Conservation (phyloP, 75 land plant genomes). For the Picea sitchensis region DNA sequence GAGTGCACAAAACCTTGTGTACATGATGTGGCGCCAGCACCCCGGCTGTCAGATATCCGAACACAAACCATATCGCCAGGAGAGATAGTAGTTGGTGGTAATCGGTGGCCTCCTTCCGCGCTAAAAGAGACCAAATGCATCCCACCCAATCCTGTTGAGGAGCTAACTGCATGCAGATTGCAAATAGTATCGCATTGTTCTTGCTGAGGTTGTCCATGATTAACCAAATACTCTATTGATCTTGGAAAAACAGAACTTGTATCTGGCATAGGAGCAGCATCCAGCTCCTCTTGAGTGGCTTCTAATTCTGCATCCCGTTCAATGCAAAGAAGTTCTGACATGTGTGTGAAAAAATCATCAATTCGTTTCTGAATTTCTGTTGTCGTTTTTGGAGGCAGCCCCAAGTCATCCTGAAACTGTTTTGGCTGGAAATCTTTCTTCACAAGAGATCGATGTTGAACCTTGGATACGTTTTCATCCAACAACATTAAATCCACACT, state of each 20-base stretch:
- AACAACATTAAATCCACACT: too few species aligned
- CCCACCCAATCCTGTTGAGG: slow-evolving; percentile 78
- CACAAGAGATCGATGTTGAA: slow-evolving; percentile 47
- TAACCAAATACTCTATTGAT: slow-evolving; percentile 43
- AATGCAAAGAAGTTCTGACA: slow-evolving; percentile 60
- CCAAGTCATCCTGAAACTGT: slow-evolving; percentile 45
- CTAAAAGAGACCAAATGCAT: slow-evolving; percentile 68
- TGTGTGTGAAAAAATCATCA: slow-evolving; percentile 28
- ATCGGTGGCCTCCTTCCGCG: slow-evolving; percentile 55
- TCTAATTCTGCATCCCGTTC: slow-evolving; percentile 85
- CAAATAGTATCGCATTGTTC: slow-evolving; percentile 82
- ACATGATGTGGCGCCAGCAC: slow-evolving; percentile 62
- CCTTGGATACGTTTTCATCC: too few species aligned
- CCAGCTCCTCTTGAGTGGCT: slow-evolving; percentile 70
- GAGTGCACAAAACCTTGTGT: slow-evolving; percentile 77
- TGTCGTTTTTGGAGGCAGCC: slow-evolving; percentile 48
- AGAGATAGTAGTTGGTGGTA: slow-evolving; percentile 80
- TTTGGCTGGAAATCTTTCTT: slow-evolving; percentile 35
- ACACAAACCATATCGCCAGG: slow-evolving; percentile 93
- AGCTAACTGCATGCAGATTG: slow-evolving; percentile 63
- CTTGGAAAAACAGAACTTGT: slow-evolving; percentile 21
- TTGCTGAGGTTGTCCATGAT: slow-evolving; percentile 60
- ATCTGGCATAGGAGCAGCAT: slow-evolving; percentile 51
- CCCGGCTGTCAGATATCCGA: slow-evolving; percentile 51
- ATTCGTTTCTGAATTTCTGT: slow-evolving; percentile 52